Evolutionary conservation across 73 alveolate species (phyloP).

Genomic region (Paramecium biaurelia): DNA sequence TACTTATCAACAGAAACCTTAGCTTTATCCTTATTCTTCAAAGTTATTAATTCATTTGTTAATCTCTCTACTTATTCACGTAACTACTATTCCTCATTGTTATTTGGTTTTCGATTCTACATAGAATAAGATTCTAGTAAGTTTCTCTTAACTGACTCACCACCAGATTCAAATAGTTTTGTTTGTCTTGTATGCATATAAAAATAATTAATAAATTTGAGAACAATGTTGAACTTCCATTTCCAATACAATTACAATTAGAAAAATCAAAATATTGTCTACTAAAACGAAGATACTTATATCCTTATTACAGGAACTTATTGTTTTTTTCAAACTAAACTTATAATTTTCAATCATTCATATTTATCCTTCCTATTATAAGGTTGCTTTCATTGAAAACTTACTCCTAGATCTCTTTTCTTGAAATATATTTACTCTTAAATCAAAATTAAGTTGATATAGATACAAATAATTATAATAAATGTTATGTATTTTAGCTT

Average conservation of each 20-base stretch:
- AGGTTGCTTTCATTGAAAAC: not conserved
- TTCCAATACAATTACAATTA: not conserved
- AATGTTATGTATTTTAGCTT: not conserved
- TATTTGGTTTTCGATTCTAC: not conserved
- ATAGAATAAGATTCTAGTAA: not conserved
- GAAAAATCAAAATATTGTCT: not conserved
- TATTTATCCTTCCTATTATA: not conserved
- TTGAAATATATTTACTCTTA: not conserved
- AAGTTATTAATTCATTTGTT: not conserved
- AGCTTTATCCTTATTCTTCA: not conserved
- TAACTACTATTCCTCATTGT: not conserved
- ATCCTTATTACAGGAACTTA: not conserved
- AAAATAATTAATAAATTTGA: not conserved
- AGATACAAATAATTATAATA: not conserved
- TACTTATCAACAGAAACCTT: not conserved
- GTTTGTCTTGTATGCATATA: not conserved
- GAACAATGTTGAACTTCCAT: not conserved
- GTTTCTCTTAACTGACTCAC: not conserved
- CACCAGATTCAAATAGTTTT: constrained; percentile 12
- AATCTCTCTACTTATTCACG: not conserved
- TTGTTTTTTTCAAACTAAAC: not conserved
- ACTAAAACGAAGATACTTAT: not conserved
- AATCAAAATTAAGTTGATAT: not conserved
- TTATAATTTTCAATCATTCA: not conserved
- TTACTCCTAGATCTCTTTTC: not conserved